Percentiles rank a stretch among this genome's conserved stretches.
These are phyloP conservation scores for Cenococcum geophilum DNA, from an alignment of 495 filamentous ascomycete species.

Conservation along the genomic window DNA sequence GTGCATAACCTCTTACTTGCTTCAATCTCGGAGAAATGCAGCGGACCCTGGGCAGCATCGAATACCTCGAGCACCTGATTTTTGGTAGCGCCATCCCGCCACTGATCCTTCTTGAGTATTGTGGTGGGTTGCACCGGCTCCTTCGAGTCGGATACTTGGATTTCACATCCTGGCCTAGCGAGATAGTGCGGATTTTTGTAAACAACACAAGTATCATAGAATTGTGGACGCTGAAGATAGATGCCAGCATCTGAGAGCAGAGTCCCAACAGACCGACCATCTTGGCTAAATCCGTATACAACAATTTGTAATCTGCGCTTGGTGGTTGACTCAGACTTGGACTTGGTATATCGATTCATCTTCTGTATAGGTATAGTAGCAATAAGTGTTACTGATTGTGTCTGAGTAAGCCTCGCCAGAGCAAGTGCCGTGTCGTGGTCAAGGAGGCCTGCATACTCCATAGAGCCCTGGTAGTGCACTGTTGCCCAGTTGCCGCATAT, in stretches of 20 bases:
- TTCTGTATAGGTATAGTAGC: no score
- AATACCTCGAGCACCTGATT: not conserved
- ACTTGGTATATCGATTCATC: no score
- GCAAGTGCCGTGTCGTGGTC: no score
- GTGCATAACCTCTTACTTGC: not conserved
- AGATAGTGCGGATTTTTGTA: not conserved
- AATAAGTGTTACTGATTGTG: no score
- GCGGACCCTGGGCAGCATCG: not conserved
- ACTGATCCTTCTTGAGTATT: not conserved
- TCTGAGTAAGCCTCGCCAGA: no score
- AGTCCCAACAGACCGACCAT: not conserved
- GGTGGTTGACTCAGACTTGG: no score
- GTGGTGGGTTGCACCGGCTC: not conserved
- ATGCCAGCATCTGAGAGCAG: not conserved
- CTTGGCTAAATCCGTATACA: not conserved
- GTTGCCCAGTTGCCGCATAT: no score
- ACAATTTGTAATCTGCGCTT: not conserved
- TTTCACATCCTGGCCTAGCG: not conserved
- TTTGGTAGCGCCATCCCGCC: not conserved
- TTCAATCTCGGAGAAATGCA: not conserved
- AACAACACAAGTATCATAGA: not conserved
- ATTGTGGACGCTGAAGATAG: not conserved
- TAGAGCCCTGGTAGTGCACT: no score
- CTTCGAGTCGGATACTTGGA: not conserved
- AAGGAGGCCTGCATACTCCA: no score